Evolutionary conservation across 495 filamentous ascomycete genomes (phyloP), one percentile per base, ranked within the genome.

Genomic region (Thermothielavioides terrestris): DNA sequence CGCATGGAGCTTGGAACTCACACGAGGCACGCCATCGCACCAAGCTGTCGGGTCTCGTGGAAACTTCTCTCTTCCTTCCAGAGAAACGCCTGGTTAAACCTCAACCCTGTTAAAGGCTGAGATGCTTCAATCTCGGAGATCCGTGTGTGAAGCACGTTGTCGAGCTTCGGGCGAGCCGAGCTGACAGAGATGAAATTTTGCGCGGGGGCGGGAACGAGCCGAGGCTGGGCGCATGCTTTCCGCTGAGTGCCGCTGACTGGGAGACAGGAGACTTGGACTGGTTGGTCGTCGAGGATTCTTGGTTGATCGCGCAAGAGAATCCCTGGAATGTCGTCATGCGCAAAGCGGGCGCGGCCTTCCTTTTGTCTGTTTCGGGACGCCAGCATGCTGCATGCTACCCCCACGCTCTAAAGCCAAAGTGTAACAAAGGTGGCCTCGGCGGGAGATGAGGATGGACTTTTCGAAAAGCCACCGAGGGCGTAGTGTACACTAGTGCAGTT

Each of bases 281-380:
- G 40, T 49, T 49, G 50, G 45, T 8, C 42, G 45, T 46, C 46
- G 27, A 53, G 37, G 26, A 20, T 23, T 50, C 41, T 22, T 38
- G 37, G 32, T 50, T 46, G 39, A 56, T 59, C 34, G 53, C 57
- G 57, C 50, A 54, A 54, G 22, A 42, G 14, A 18, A 54, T 36
- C 57, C 57, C 46, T 55, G 52, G n/a, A 32, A 54, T 51, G 46
- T 56, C 57, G 57, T 54, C 50, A 60, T 60, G 42, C 22, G 17
- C 14, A 21, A 42, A 27, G 37, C n/a, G 39, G 9, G 57, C 34
- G 53, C 45, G 28, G 45, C 27, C 28, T 26, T 35, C 57, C 26
- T 53, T 53, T 45, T 42, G 54, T 51, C 21, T 37, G 15, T 30
- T 47, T 46, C 27, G 44, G 18, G 42, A 42, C 7, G 41, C 17